Evolutionary conservation across 352 stramenopile genomes (phyloP).

Genomic region (Globisporangium ultimum): DNA sequence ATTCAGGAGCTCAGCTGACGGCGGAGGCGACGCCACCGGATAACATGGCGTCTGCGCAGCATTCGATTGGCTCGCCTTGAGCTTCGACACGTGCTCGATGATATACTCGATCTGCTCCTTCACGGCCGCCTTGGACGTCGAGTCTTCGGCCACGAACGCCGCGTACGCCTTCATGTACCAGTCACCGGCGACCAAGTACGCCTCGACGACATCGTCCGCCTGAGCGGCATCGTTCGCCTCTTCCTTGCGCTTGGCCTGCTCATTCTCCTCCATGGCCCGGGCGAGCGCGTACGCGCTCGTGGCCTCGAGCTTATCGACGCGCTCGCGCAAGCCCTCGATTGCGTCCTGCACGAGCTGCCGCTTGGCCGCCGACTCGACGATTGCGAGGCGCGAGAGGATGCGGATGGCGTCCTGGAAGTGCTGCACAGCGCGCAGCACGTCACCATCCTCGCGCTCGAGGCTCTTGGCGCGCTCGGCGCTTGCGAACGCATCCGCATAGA

Average conservation of each 20-base stretch:
- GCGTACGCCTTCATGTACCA: conserved; percentile 69
- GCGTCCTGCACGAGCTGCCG: conserved; percentile 52
- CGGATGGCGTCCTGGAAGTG: conserved; percentile 52
- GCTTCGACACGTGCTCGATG: conserved; percentile 55
- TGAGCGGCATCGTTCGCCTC: conserved; percentile 9
- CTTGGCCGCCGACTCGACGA: conserved; percentile 75
- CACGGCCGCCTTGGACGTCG: conserved; percentile 30
- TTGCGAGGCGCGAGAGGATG: conserved; percentile 61
- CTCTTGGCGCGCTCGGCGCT: conserved; percentile 44
- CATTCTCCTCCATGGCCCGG: conserved; percentile 33
- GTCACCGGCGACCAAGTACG: conserved; percentile 53
- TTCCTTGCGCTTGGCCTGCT: conserved; percentile 15
- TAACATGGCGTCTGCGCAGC: not conserved
- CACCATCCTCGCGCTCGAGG: conserved; percentile 11
- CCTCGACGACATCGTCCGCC: conserved; percentile 24
- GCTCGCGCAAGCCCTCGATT: conserved; percentile 47
- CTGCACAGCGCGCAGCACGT: conserved; percentile 22
- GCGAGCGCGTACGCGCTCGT: conserved; percentile 30
- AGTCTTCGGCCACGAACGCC: conserved; percentile 29
- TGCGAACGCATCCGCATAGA: conserved; percentile 68
- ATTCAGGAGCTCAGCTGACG: conserved; percentile 6
- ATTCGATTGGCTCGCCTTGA: conserved; percentile 35
- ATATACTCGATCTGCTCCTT: conserved; percentile 75
- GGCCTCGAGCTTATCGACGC: conserved; percentile 37
- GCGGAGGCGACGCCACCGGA: not conserved